These are phyloP conservation scores for Zalaria sp. DNA, from an alignment of 2,329 filamentous ascomycete genomes.

Conservation along the genomic window DNA sequence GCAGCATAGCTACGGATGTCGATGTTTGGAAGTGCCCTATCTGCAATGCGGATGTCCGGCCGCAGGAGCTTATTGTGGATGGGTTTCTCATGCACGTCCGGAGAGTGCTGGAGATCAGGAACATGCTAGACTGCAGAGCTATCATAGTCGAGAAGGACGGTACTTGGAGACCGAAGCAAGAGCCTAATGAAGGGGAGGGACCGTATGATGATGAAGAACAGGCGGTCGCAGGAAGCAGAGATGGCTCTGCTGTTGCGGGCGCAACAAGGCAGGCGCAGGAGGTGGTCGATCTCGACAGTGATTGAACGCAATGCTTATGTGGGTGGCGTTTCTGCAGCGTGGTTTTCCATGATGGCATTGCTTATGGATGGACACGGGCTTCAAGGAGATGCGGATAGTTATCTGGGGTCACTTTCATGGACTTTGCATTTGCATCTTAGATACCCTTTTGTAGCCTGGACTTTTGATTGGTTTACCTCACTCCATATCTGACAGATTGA, in stretches of 20 bases:
- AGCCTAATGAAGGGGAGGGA: too few relatives aligned
- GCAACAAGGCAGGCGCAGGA: too few relatives aligned
- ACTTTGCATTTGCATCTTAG: background rate
- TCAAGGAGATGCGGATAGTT: too few relatives aligned
- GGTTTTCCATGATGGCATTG: too few relatives aligned
- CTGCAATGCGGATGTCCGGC: constrained; percentile 64
- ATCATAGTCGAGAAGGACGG: constrained; percentile 53
- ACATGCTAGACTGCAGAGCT: constrained; percentile 38
- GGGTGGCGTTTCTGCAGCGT: too few relatives aligned
- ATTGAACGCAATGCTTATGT: background rate
- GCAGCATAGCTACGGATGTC: constrained; percentile 23
- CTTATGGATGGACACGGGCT: too few relatives aligned
- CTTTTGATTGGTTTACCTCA: too few relatives aligned
- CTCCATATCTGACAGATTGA: too few relatives aligned
- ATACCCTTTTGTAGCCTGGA: background rate
- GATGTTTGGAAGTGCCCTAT: constrained; percentile 83
- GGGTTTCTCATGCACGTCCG: constrained; percentile 56
- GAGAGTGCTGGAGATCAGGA: constrained; percentile 31
- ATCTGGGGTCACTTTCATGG: too few relatives aligned
- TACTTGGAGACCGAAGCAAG: constrained; percentile 37
- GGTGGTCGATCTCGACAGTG: background rate
- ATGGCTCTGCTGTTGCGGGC: too few relatives aligned
- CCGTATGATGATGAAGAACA: constrained; percentile 20
- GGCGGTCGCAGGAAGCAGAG: constrained; percentile 10
- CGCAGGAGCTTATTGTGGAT: constrained; percentile 56